These are phyloP conservation scores for Pseudonitzschia multiseries DNA, from an alignment of 108 stramenopile genomes.

Conservation along the genomic window DNA sequence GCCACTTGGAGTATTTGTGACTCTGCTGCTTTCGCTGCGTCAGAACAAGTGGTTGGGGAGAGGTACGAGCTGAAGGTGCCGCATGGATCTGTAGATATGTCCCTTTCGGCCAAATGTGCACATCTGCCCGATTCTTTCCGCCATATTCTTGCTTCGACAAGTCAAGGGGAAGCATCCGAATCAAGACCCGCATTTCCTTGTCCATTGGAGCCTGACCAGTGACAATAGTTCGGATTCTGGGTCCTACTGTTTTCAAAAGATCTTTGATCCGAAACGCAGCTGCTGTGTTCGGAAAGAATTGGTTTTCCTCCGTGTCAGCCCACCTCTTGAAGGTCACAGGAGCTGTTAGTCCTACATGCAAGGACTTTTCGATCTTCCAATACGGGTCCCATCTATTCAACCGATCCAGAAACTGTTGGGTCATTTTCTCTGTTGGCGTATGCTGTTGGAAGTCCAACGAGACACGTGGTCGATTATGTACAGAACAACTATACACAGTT, in stretches of 20 bases:
- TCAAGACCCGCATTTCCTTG: slow-evolving; percentile 48
- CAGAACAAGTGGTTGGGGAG: slow-evolving; percentile 27
- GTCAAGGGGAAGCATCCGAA: slow-evolving; percentile 57
- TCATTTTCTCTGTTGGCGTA: not conserved
- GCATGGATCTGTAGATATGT: slow-evolving; percentile 44
- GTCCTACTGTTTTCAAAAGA: slow-evolving; percentile 15
- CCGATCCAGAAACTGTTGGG: not conserved
- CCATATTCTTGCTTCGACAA: slow-evolving; percentile 27
- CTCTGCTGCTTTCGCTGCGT: slow-evolving; percentile 66
- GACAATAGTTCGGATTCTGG: not conserved
- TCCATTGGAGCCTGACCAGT: not conserved
- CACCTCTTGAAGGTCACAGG: slow-evolving; percentile 5
- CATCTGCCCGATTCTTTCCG: slow-evolving; percentile 54
- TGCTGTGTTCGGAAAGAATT: not conserved
- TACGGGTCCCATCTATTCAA: slow-evolving; percentile 61
- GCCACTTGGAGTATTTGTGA: slow-evolving; percentile 65
- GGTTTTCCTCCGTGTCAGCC: too few species aligned
- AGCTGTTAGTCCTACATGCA: slow-evolving; percentile 19
- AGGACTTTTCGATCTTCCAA: slow-evolving; percentile 46
- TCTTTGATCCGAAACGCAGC: not conserved
- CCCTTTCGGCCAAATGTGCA: slow-evolving; percentile 82
- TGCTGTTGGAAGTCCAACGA: not conserved
- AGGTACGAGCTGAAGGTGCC: slow-evolving; percentile 14
- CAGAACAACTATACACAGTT: not conserved
- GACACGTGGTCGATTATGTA: not conserved